Evolutionary conservation across 148 eudicot genomes (phyloP).

Genomic region (Dianthus caryophyllus): DNA sequence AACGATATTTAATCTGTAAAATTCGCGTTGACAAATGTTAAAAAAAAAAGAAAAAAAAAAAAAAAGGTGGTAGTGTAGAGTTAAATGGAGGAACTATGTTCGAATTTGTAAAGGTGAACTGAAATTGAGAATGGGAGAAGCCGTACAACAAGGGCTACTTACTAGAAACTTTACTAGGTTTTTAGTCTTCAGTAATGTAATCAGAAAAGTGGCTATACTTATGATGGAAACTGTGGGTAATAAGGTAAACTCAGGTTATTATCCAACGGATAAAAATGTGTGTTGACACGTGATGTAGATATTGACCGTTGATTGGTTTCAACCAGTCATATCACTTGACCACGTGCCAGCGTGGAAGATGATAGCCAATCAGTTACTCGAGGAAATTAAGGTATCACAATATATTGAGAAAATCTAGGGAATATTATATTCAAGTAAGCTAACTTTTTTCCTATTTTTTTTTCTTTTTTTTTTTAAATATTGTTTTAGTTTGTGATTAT

Average conservation of each 20-base stretch:
- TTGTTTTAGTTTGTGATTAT: no score
- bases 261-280: conserved; percentile 34
- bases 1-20: no score
- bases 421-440: neutral
- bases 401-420: conserved; percentile 10
- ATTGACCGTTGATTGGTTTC: conserved; percentile 21
- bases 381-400: conserved; percentile 70
- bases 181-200: neutral
- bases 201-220: neutral
- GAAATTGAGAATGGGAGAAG: no score
- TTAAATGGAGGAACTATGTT: no score
- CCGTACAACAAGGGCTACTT: no score
- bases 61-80: no score
- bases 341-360: conserved; percentile 55
- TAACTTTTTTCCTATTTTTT: no score
- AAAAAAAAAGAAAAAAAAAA: no score
- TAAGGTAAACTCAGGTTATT: conserved; percentile 33
- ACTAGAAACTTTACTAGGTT: no score
- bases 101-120: no score
- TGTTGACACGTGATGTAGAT: conserved; percentile 38
- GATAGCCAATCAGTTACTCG: conserved; percentile 70
- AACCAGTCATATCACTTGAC: conserved; percentile 52
- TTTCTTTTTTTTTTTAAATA: no score
- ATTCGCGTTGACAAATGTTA: no score
- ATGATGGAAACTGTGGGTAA: conserved; percentile 32